Conservation (phyloP, 805 yeast genomes). For the Pichia scutulata region DNA sequence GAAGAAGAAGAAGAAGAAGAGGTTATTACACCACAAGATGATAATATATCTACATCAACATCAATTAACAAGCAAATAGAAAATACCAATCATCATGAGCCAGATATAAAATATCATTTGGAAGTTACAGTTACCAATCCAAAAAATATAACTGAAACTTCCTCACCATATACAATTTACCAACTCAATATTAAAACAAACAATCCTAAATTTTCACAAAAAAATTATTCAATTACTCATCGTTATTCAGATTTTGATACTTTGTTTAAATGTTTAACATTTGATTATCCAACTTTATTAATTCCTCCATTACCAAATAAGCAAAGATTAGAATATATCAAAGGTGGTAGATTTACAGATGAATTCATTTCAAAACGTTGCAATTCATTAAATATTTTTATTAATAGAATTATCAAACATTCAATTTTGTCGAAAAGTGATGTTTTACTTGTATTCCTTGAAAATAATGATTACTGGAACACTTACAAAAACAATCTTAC, state of each 20-base stretch:
- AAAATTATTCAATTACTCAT: constrained; percentile 52
- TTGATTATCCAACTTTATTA: constrained; percentile 77
- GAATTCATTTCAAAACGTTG: constrained; percentile 82
- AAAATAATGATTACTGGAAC: constrained; percentile 62
- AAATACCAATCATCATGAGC: neutral
- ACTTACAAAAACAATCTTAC: constrained; percentile 55
- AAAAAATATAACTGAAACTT: constrained; percentile 62
- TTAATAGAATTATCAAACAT: constrained; percentile 67
- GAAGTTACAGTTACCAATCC: constrained; percentile 48
- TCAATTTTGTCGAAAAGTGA: constrained; percentile 64
- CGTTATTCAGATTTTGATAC: constrained; percentile 84
- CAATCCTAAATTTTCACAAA: constrained; percentile 45
- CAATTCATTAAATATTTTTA: constrained; percentile 68
- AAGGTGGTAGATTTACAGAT: constrained; percentile 84
- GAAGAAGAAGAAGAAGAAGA: neutral
- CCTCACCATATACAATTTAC: constrained; percentile 71
- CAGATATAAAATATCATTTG: constrained; percentile 11
- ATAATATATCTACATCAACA: constrained; percentile 1
- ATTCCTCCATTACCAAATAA: constrained; percentile 94
- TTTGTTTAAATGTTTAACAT: constrained; percentile 62
- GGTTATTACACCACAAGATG: neutral
- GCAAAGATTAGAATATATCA: constrained; percentile 81
- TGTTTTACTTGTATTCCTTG: constrained; percentile 62
- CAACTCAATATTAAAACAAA: constrained; percentile 56
- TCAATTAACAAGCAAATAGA: neutral